phyloP scores from a whole-genome alignment of 139 green algal genomes.

The Ettlia oleoabundans region DNA sequence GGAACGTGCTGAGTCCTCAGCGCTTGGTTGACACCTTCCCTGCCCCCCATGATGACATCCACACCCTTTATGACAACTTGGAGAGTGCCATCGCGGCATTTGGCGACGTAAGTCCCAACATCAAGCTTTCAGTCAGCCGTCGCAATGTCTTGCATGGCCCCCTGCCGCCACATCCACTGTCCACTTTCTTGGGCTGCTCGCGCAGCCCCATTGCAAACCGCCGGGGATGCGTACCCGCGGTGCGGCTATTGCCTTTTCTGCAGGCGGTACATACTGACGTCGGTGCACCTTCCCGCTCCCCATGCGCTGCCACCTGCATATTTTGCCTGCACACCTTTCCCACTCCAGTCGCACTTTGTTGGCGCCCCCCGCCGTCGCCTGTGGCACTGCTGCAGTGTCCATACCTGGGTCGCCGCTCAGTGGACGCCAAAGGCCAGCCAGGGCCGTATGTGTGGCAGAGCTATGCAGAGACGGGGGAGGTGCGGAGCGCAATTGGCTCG shows the following conservation, averaged over 20 bases:
- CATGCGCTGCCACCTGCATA: too few relatives aligned
- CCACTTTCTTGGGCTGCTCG: too few relatives aligned
- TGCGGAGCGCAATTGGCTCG: conserved; percentile 86
- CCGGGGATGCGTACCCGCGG: too few relatives aligned
- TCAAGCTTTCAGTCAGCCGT: too few relatives aligned
- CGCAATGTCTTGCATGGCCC: too few relatives aligned
- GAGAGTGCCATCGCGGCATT: conserved; percentile 74
- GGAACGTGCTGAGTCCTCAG: conserved; percentile 67
- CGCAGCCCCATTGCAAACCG: too few relatives aligned
- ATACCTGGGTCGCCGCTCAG: conserved; percentile 54
- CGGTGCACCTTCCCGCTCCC: background rate
- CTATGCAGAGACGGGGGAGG: conserved; percentile 69
- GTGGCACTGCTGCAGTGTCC: conserved; percentile 36
- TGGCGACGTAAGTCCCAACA: conserved; percentile 63
- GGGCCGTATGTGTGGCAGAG: conserved; percentile 72
- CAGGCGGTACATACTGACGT: too few relatives aligned
- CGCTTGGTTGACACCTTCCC: conserved; percentile 81
- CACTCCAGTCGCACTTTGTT: background rate
- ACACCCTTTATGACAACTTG: conserved; percentile 92
- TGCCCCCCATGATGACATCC: conserved; percentile 77
- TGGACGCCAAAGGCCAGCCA: conserved; percentile 42
- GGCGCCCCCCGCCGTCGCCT: background rate
- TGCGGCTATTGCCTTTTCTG: too few relatives aligned
- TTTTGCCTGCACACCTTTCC: too few relatives aligned
- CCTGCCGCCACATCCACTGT: too few relatives aligned